phyloP scores from a whole-genome alignment of 2,329 filamentous ascomycete genomes.

The Pseudogymnoascus sp. region DNA sequence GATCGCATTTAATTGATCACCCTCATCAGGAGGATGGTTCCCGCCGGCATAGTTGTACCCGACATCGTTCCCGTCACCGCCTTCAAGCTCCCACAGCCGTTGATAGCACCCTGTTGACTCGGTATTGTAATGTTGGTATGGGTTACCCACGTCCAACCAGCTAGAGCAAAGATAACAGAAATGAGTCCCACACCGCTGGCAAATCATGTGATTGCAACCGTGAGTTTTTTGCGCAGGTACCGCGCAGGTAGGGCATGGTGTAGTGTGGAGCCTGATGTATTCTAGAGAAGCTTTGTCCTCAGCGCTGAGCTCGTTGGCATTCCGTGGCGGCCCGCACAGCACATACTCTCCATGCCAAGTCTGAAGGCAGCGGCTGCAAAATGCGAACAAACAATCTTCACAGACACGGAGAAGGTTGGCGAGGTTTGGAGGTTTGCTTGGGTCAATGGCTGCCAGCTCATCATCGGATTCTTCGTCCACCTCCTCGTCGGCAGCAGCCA shows the following conservation, averaged over 20 bases:
- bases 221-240: conserved; percentile 82
- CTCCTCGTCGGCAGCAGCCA: conserved; percentile 46
- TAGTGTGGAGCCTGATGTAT: conserved; percentile 74
- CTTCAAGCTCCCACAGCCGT: conserved; percentile 83
- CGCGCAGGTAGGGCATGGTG: conserved; percentile 80
- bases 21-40: not conserved
- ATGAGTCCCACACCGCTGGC: conserved; percentile 79
- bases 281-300: conserved; percentile 83
- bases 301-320: conserved; percentile 63
- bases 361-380: conserved; percentile 62
- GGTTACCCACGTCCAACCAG: conserved; percentile 76
- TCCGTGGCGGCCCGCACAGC: conserved; percentile 59
- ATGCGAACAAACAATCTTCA: conserved; percentile 82
- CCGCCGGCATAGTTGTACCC: conserved; percentile 24
- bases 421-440: conserved; percentile 15
- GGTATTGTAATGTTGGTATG: conserved; percentile 83
- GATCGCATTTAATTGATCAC: not conserved
- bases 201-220: conserved; percentile 97
- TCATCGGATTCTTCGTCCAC: conserved; percentile 31
- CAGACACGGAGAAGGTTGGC: conserved; percentile 73
- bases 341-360: conserved; percentile 90
- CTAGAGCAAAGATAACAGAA: conserved; percentile 91
- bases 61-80: conserved; percentile 55
- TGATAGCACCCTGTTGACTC: conserved; percentile 65
- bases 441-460: conserved; percentile 13